Evolutionary conservation across 495 filamentous ascomycete genomes (phyloP).

Genomic region (Articulospora tetracladia): DNA sequence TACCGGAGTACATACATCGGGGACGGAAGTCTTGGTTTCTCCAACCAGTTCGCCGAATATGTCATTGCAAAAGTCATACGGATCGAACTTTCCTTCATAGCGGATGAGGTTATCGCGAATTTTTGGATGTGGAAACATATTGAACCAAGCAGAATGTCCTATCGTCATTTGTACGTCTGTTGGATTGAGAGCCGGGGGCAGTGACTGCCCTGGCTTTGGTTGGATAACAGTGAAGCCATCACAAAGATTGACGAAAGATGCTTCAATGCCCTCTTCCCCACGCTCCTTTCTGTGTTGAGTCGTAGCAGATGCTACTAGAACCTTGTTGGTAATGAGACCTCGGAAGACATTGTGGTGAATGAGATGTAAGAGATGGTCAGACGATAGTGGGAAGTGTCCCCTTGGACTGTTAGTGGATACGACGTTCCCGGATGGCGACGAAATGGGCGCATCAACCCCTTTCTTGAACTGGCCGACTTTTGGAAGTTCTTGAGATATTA

Average conservation of each 20-base stretch:
- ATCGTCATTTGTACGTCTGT: conserved; percentile 17
- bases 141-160: conserved; percentile 26
- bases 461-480: too few species aligned
- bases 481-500: too few species aligned
- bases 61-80: conserved; percentile 25
- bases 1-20: neutral
- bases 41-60: neutral
- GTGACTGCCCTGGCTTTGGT: neutral
- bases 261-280: neutral
- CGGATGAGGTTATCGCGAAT: conserved; percentile 32
- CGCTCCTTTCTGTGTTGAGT: neutral
- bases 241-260: conserved; percentile 7
- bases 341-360: conserved; percentile 19
- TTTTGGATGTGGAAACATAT: conserved; percentile 30
- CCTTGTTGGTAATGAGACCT: conserved; percentile 15
- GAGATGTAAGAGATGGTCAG: conserved; percentile 18
- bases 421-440: too few species aligned
- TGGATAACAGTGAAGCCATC: conserved; percentile 12
- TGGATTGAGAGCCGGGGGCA: conserved; percentile 15
- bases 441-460: conserved; percentile 5
- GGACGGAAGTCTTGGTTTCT: conserved; percentile 12
- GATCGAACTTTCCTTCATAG: conserved; percentile 17
- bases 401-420: conserved; percentile 1
- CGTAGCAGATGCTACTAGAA: conserved; percentile 1
- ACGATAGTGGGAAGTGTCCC: conserved; percentile 8